Evolutionary conservation across 2,329 filamentous ascomycete genomes (phyloP).

Genomic region (Trichothecium roseum): DNA sequence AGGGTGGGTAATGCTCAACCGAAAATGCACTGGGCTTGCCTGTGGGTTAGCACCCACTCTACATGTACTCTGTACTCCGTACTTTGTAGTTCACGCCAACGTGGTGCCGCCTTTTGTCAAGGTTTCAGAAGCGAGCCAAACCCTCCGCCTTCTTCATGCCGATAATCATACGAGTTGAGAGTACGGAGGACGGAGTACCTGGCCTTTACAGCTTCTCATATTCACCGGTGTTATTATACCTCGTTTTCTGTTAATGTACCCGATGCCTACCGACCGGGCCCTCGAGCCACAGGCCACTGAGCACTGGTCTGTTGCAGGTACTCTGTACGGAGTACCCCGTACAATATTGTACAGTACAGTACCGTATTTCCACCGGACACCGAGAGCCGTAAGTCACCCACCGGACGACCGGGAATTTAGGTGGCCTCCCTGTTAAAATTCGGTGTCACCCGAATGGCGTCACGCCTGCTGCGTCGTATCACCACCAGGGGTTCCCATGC

Average conservation of each 20-base stretch:
- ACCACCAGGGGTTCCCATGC: neutral
- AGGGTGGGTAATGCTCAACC: neutral
- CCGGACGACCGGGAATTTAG: neutral
- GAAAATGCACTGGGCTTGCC: neutral
- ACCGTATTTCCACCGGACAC: neutral
- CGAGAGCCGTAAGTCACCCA: neutral
- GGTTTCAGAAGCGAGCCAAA: neutral
- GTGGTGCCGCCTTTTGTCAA: neutral
- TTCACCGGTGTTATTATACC: too few relatives aligned
- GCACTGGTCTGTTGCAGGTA: neutral
- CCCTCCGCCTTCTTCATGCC: neutral
- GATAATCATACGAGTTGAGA: too few relatives aligned
- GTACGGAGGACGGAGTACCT: too few relatives aligned
- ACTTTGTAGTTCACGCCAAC: neutral
- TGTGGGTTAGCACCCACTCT: too few relatives aligned
- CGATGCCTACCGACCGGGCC: too few relatives aligned
- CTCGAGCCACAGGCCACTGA: too few relatives aligned
- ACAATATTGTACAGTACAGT: neutral
- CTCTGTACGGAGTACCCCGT: neutral
- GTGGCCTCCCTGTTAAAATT: neutral
- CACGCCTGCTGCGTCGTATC: slow-evolving; percentile 1
- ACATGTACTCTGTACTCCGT: too few relatives aligned
- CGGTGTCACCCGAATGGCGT: slow-evolving; percentile 3
- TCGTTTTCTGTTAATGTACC: too few relatives aligned
- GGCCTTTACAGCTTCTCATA: too few relatives aligned